Conservation (phyloP, 2,329 filamentous ascomycete species). For the Colletotrichum viniferum region DNA sequence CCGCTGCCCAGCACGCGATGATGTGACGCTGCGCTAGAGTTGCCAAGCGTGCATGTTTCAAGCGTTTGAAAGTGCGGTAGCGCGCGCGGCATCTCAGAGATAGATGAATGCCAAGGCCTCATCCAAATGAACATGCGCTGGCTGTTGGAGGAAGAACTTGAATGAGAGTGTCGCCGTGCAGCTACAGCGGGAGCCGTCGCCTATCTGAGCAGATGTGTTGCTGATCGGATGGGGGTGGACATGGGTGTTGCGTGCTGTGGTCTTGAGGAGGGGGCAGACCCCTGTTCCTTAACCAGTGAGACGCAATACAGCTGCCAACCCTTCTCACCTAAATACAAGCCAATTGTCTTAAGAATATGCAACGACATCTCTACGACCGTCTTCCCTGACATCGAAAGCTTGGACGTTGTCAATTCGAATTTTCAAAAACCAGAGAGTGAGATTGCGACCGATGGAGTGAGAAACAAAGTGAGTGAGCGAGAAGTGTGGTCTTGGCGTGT, state of each 20-base stretch:
- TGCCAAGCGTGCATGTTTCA: background rate
- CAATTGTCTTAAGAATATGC: background rate
- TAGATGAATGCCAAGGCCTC: constrained; percentile 5
- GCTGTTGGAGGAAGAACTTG: constrained; percentile 18
- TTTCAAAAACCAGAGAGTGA: background rate
- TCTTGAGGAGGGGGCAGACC: background rate
- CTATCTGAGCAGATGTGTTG: background rate
- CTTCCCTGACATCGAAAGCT: background rate
- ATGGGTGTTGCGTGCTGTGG: background rate
- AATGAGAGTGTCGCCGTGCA: background rate
- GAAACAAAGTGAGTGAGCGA: background rate
- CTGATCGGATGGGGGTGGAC: background rate
- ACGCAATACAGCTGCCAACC: background rate
- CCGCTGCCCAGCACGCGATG: background rate
- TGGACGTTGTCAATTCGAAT: background rate
- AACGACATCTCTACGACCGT: background rate
- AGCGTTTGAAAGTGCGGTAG: background rate
- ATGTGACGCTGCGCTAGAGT: background rate
- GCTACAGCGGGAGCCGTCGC: background rate
- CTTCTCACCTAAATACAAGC: background rate
- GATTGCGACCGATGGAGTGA: background rate
- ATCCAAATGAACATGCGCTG: background rate
- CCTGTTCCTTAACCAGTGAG: background rate
- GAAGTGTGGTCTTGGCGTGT: constrained; percentile 10
- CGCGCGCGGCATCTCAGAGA: constrained; percentile 1